These are phyloP conservation scores for Ganoderma meredithae DNA, from an alignment of 1,284 basidiomycete genomes.

Conservation along the genomic window DNA sequence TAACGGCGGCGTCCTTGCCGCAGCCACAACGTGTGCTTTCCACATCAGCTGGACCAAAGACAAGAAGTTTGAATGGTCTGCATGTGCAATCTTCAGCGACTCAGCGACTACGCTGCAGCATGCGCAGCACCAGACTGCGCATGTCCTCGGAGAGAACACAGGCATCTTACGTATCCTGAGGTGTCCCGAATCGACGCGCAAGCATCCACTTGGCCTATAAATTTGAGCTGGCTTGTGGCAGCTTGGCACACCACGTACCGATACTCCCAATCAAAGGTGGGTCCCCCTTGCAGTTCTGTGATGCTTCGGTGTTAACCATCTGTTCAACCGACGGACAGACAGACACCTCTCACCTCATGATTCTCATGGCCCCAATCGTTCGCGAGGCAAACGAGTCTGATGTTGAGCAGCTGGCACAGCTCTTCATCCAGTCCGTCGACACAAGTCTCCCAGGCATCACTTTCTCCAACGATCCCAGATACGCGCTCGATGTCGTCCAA, in stretches of 20 bases:
- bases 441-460: conserved; percentile 22
- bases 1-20: not conserved
- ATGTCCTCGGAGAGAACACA: not conserved
- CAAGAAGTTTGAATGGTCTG: not conserved
- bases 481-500: conserved; percentile 16
- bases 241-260: not conserved
- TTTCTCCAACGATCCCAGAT: conserved; percentile 22
- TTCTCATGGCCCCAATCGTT: conserved; percentile 20
- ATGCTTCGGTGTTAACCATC: not conserved
- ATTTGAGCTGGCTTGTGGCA: not conserved
- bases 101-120: conserved; percentile 10
- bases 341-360: conserved; percentile 12
- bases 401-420: conserved; percentile 22
- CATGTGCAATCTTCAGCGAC: not conserved
- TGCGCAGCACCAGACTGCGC: conserved; percentile 1
- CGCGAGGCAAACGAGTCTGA: conserved; percentile 24
- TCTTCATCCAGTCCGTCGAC: conserved; percentile 29
- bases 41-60: not conserved
- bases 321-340: too few species aligned
- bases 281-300: not conserved
- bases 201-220: conserved; percentile 5
- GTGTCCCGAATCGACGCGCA: conserved; percentile 3
- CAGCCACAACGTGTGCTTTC: not conserved
- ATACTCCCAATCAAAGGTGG: not conserved
- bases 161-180: not conserved